Conservation (phyloP, 179 eudicot species). For the Beta macrorhiza region DNA sequence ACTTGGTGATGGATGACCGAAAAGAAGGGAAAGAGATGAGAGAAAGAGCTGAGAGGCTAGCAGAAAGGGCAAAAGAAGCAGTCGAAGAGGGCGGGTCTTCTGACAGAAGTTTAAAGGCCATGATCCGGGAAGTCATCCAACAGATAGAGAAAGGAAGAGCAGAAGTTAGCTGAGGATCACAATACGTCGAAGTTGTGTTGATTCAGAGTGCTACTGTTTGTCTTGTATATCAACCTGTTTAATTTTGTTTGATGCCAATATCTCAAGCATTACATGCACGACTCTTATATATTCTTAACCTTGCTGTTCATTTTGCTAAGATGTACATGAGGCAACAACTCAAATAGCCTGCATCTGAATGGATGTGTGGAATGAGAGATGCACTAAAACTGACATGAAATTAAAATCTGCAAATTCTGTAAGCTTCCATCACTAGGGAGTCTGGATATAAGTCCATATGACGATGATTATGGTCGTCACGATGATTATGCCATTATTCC, state of each 20-base stretch:
- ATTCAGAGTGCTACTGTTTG: not conserved
- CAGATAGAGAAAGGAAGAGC: not conserved
- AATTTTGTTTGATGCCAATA: not conserved
- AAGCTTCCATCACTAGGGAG: not conserved
- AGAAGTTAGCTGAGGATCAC: not conserved
- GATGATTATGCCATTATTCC: no score
- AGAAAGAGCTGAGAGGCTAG: constrained; percentile 36
- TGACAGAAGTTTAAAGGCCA: constrained; percentile 25
- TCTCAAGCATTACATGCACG: not conserved
- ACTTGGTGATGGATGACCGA: constrained; percentile 39
- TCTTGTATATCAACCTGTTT: not conserved
- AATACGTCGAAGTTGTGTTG: not conserved
- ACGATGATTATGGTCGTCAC: no score
- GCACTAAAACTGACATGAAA: not conserved
- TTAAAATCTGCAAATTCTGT: not conserved
- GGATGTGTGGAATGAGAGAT: not conserved
- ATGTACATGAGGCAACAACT: not conserved
- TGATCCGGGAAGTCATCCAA: constrained; percentile 35
- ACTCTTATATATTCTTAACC: not conserved
- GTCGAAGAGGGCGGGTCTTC: constrained; percentile 54
- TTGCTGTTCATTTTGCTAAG: not conserved
- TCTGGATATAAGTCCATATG: no score
- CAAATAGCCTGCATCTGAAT: not conserved
- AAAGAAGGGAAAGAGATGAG: constrained; percentile 41
- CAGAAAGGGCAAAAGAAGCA: constrained; percentile 44